Evolutionary conservation across 1,284 basidiomycete genomes (phyloP).

Genomic region (Microbotryum saponariae): DNA sequence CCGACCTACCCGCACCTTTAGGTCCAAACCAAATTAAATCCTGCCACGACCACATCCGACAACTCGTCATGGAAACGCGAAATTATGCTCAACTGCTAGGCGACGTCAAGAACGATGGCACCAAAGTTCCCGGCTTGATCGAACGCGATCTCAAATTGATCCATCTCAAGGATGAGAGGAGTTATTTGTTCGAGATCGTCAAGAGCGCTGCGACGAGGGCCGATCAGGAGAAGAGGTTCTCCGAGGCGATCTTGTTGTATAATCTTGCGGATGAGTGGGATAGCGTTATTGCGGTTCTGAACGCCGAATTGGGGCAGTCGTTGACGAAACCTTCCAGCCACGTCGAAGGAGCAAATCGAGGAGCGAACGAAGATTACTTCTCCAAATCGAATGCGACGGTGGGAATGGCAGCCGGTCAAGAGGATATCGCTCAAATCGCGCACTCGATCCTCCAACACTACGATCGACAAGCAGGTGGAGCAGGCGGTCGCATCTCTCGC

Average conservation of each 20-base stretch:
- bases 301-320: slow-evolving; percentile 78
- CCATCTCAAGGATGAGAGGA: slow-evolving; percentile 59
- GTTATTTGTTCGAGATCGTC: slow-evolving; percentile 78
- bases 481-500: slow-evolving; percentile 66
- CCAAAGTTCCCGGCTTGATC: slow-evolving; percentile 75
- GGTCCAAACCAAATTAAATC: slow-evolving; percentile 76
- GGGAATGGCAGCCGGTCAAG: slow-evolving; percentile 56
- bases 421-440: slow-evolving; percentile 68
- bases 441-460: slow-evolving; percentile 78
- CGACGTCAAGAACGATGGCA: slow-evolving; percentile 79
- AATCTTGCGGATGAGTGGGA: slow-evolving; percentile 88
- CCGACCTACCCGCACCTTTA: slow-evolving; percentile 55
- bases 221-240: slow-evolving; percentile 59
- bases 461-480: slow-evolving; percentile 61
- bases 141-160: slow-evolving; percentile 74
- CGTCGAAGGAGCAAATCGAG: slow-evolving; percentile 4
- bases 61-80: slow-evolving; percentile 80
- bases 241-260: slow-evolving; percentile 90
- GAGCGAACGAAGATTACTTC: neutral
- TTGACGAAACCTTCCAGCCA: slow-evolving; percentile 52
- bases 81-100: slow-evolving; percentile 80
- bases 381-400: slow-evolving; percentile 18
- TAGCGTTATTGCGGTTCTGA: slow-evolving; percentile 80
- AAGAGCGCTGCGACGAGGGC: slow-evolving; percentile 67
- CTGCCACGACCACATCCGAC: slow-evolving; percentile 78